These are phyloP conservation scores for Karstenula rhodostoma DNA, from an alignment of 2,329 filamentous ascomycete species.

Conservation along the genomic window DNA sequence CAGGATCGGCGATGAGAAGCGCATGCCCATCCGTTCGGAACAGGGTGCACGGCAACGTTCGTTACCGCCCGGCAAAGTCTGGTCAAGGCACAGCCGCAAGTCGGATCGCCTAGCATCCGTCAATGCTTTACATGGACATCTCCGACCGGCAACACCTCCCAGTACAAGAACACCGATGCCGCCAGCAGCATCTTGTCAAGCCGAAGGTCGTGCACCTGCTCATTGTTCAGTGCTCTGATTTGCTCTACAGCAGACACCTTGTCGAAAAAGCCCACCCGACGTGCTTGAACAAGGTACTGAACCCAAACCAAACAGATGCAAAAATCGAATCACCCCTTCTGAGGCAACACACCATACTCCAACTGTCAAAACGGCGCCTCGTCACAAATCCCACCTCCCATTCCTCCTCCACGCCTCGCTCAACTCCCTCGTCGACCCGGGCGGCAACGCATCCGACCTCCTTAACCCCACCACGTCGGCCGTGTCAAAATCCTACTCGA, in stretches of 20 bases:
- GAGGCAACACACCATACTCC: neutral
- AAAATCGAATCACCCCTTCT: neutral
- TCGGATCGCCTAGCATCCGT: neutral
- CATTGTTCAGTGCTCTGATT: neutral
- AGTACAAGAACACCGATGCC: neutral
- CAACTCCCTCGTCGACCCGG: neutral
- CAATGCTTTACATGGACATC: neutral
- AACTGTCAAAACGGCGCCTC: no score
- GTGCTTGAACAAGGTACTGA: neutral
- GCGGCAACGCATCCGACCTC: neutral
- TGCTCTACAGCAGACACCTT: no score
- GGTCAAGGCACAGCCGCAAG: neutral
- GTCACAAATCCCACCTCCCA: neutral
- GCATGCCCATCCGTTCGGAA: neutral
- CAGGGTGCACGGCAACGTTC: neutral
- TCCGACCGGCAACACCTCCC: neutral
- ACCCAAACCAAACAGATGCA: neutral
- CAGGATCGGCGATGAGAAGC: neutral
- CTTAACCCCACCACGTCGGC: neutral
- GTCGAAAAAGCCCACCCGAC: no score
- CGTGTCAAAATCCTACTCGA: neutral
- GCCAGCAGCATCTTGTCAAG: neutral
- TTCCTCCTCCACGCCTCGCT: constrained; percentile 1
- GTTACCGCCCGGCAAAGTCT: neutral
- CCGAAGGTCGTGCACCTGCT: neutral